A percentile compares a stretch with the other conserved stretches of the same genome.
Conservation (phyloP, 2,329 filamentous ascomycete genomes). For the Neofusicoccum sp. region DNA sequence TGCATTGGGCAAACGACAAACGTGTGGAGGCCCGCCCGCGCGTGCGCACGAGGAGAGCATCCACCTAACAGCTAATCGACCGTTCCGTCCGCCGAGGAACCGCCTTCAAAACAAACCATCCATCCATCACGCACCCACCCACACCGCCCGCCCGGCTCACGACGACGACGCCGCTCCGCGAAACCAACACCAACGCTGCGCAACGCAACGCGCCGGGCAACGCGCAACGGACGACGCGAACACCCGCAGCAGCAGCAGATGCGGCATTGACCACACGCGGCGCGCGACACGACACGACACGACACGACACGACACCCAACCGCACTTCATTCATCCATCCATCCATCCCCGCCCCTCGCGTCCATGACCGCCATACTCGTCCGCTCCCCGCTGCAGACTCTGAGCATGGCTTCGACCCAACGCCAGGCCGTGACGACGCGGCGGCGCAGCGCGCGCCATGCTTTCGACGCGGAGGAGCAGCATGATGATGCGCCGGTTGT, state of each 20-base stretch:
- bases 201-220: no score
- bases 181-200: no score
- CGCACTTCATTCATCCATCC: no score
- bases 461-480: constrained; percentile 35
- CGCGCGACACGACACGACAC: no score
- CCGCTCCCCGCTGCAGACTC: constrained; percentile 44
- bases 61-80: no score
- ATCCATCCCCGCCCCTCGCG: no score
- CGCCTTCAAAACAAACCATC: neutral
- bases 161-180: neutral
- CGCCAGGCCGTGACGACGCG: constrained; percentile 37
- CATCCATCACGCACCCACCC: no score
- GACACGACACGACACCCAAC: no score
- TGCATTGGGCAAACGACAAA: neutral
- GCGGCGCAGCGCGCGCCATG: constrained; percentile 47
- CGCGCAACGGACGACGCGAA: no score
- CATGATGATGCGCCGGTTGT: constrained; percentile 42
- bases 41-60: no score
- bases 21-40: neutral
- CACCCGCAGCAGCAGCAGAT: no score
- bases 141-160: neutral
- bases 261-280: no score
- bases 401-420: constrained; percentile 49
- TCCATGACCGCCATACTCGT: constrained; percentile 16
- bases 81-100: neutral